Base-by-base conservation (phyloP, 2,329 filamentous ascomycete genomes). In the Cadophora sp. region DNA sequence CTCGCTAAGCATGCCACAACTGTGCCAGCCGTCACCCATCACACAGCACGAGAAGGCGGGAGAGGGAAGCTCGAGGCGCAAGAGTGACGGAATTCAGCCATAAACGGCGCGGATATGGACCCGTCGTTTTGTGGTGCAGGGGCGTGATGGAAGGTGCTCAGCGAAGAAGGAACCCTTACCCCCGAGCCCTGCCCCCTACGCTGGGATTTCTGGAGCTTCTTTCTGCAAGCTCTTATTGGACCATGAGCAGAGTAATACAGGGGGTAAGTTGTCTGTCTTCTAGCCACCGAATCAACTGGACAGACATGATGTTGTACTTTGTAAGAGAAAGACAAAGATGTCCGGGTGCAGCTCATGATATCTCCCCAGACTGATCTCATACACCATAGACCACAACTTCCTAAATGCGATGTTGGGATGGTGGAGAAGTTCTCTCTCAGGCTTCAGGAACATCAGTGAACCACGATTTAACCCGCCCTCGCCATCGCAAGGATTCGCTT, bases 41-140 rank as follows among this genome's bases (percentile, higher is more conserved):
- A 46, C 64, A 64, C 60, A 60, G 24, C 61, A 61, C 62, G 53
- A 43, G 9, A 66, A 43, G 68, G 24, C 61, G 56, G 62, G 53
- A 43, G 9, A 66, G 46, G 68, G 68, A 62, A 72, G 62, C 46
- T 69, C 69, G 68, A 68, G 62, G 66, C 70, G 68, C 65, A 68
- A 68, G 55, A 34, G 26, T 37, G 22, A 43, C 46, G 26, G 56
- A 67, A 67, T 68, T 67, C 63, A 71, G 67, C 69, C 62, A 69
- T 66, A 31, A 70, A 66, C 65, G 66, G 58, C 62, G 56, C 67
- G 64, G 62, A 63, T 62, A 53, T 58, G 40, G 58, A 58, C 64
- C 64, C 37, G 22, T 61, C 56, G 58, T 61, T 61, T 61, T 43
- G 43, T 29, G 11, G 29, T 27, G 56, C 56, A 61, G 7, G 55